Evolutionary conservation across 768 basidiomycete species (phyloP).

Genomic region (Harrya chromipes): DNA sequence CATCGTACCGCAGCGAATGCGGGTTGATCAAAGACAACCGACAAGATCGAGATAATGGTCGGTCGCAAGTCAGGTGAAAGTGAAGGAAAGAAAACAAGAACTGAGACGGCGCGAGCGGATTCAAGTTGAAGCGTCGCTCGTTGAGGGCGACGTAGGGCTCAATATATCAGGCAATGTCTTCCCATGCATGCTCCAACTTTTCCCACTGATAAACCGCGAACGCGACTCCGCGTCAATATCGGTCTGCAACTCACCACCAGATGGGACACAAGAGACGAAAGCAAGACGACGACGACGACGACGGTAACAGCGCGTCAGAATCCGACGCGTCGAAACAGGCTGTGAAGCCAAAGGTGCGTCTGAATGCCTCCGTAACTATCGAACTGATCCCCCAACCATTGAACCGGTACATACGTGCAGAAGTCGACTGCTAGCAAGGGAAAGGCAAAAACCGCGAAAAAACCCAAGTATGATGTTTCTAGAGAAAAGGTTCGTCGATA

Average conservation of each 20-base stretch:
- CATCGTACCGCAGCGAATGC: conserved; percentile 64
- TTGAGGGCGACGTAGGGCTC: conserved; percentile 22
- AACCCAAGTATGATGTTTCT: conserved; percentile 27
- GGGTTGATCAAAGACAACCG: conserved; percentile 16
- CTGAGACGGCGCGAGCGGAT: conserved; percentile 2
- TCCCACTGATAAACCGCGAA: conserved; percentile 10
- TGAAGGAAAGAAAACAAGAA: conserved; percentile 13
- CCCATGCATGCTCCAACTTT: conserved; percentile 8
- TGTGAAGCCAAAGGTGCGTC: conserved; percentile 14
- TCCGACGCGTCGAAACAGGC: conserved; percentile 11
- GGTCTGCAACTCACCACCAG: background rate
- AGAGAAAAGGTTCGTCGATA: conserved; percentile 8
- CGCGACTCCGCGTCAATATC: background rate
- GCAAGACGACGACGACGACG: conserved; percentile 13
- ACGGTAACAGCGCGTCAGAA: conserved; percentile 11
- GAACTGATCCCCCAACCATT: background rate
- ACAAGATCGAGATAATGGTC: conserved; percentile 5
- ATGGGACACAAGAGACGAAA: conserved; percentile 22
- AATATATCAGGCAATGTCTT: conserved; percentile 35
- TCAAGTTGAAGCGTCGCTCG: conserved; percentile 1
- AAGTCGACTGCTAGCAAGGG: conserved; percentile 3
- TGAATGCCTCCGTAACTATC: background rate
- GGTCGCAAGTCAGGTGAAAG: conserved; percentile 6
- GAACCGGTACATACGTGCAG: background rate
- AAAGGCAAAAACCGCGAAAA: conserved; percentile 33